These are phyloP conservation scores for Termitomyces eurrhizus DNA, from an alignment of 768 basidiomycete species.

Conservation along the genomic window DNA sequence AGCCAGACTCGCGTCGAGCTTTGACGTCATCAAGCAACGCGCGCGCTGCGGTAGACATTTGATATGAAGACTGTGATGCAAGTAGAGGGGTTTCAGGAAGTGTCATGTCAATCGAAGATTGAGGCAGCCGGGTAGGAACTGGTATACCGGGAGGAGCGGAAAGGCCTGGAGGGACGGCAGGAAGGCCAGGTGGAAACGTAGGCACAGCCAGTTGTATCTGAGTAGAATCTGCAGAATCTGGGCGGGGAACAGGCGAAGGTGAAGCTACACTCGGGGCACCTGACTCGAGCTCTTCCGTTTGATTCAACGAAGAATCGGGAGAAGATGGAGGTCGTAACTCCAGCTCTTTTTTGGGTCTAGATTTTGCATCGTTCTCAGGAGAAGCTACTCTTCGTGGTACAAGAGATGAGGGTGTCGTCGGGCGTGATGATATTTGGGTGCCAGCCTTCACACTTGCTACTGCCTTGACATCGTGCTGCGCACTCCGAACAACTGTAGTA, in stretches of 20 bases:
- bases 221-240: slow-evolving; percentile 31
- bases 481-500: slow-evolving; percentile 25
- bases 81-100: slow-evolving; percentile 48
- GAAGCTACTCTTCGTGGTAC: slow-evolving; percentile 40
- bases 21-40: slow-evolving; percentile 83
- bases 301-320: slow-evolving; percentile 47
- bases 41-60: slow-evolving; percentile 83
- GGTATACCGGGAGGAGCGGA: slow-evolving; percentile 61
- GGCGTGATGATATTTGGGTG: slow-evolving; percentile 54
- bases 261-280: slow-evolving; percentile 41
- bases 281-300: slow-evolving; percentile 45
- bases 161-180: slow-evolving; percentile 45
- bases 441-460: slow-evolving; percentile 31
- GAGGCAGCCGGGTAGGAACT: slow-evolving; percentile 49
- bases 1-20: slow-evolving; percentile 60
- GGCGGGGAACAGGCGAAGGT: slow-evolving; percentile 20
- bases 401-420: slow-evolving; percentile 43
- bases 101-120: slow-evolving; percentile 35
- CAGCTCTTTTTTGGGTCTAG: slow-evolving; percentile 34
- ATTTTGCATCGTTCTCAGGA: slow-evolving; percentile 36
- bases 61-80: slow-evolving; percentile 65
- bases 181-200: slow-evolving; percentile 39
- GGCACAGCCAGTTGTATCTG: slow-evolving; percentile 21
- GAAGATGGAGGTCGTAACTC: slow-evolving; percentile 27
- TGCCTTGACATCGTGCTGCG: slow-evolving; percentile 40